Evolutionary conservation across 2,329 filamentous ascomycete genomes (phyloP).

Genomic region (Alternaria incomplexa): DNA sequence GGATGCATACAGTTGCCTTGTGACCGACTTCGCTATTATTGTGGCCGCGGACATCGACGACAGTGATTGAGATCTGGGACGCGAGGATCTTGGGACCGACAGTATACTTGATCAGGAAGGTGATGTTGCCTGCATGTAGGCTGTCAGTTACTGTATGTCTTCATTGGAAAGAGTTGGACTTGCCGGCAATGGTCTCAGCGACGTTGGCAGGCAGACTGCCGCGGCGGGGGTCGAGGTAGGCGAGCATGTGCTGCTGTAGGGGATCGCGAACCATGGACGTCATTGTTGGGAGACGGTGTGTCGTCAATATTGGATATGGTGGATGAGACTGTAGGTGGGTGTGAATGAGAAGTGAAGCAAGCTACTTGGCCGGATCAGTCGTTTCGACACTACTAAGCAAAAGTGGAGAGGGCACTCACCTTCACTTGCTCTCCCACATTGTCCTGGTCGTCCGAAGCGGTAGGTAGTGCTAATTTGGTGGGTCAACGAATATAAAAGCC

Average conservation of each 20-base stretch:
- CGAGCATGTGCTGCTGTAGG: neutral
- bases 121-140: neutral
- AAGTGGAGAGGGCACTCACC: neutral
- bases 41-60: slow-evolving; percentile 6
- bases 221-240: too few relatives aligned
- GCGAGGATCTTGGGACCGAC: neutral
- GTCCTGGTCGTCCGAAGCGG: neutral
- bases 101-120: slow-evolving; percentile 10
- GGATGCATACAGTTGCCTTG: slow-evolving; percentile 7
- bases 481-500: too few relatives aligned
- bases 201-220: neutral
- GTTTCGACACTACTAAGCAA: neutral
- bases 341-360: neutral
- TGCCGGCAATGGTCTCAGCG: neutral
- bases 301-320: neutral
- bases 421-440: neutral
- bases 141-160: neutral
- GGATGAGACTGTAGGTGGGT: neutral
- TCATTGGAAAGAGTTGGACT: neutral
- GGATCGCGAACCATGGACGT: neutral
- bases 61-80: slow-evolving; percentile 2
- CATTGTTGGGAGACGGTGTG: neutral
- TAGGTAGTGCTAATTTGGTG: neutral
- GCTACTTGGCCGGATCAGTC: neutral
- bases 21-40: slow-evolving; percentile 5